A percentile compares a stretch with the other conserved stretches of the same genome.
These are phyloP conservation scores for Rubroboletus satanas DNA, from an alignment of 768 basidiomycete species.

Conservation along the genomic window DNA sequence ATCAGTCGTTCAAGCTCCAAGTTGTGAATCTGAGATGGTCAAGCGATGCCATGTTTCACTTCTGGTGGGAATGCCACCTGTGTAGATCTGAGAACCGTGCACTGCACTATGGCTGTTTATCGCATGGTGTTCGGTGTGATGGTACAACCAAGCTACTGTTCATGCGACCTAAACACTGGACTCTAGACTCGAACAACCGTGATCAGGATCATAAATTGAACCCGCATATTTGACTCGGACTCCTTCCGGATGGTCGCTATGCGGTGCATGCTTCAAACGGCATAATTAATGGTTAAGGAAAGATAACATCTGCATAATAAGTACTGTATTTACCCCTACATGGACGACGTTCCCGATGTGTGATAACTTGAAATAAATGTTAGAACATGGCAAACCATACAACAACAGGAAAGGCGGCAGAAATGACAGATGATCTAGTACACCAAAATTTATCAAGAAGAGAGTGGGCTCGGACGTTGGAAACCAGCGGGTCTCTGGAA, in stretches of 20 bases:
- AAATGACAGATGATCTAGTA: background rate
- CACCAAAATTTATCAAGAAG: constrained; percentile 6
- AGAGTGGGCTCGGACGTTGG: constrained; percentile 15
- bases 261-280: background rate
- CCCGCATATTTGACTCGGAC: background rate
- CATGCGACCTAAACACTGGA: too few relatives aligned
- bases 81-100: too few relatives aligned
- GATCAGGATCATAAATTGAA: background rate
- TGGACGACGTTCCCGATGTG: background rate
- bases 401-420: background rate
- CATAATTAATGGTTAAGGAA: background rate
- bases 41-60: too few relatives aligned
- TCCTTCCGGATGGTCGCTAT: background rate
- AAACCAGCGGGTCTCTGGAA: constrained; percentile 28
- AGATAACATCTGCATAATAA: background rate
- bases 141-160: too few relatives aligned
- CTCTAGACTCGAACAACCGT: too few relatives aligned
- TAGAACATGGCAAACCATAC: constrained; percentile 7
- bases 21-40: too few relatives aligned
- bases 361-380: constrained; percentile 5
- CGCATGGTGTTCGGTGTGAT: too few relatives aligned
- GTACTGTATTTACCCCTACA: background rate
- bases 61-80: too few relatives aligned
- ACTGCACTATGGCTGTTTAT: too few relatives aligned
- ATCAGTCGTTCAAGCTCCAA: too few relatives aligned